Evolutionary conservation across 768 basidiomycete genomes (phyloP).

Genomic region (Trametes gibbosa): DNA sequence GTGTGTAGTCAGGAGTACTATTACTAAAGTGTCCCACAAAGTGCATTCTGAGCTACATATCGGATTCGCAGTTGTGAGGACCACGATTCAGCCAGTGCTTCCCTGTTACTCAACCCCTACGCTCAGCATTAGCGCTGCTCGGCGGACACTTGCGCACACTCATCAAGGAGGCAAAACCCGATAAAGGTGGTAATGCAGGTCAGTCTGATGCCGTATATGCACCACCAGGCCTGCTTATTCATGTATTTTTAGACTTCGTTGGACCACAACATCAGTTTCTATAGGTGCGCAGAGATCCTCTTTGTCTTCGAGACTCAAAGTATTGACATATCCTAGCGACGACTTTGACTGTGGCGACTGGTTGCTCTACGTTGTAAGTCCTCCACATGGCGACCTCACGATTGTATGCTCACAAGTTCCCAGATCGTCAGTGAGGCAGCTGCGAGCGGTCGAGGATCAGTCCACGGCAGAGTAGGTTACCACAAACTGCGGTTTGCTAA

Average conservation of each 20-base stretch:
- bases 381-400: background rate
- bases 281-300: conserved; percentile 52
- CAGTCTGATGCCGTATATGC: conserved; percentile 28
- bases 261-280: conserved; percentile 81
- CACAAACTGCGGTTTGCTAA: no score
- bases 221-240: background rate
- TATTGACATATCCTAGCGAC: conserved; percentile 43
- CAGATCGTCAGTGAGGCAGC: conserved; percentile 65
- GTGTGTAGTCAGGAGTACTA: background rate
- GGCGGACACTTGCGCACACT: conserved; percentile 48
- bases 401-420: background rate
- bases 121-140: conserved; percentile 54
- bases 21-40: conserved; percentile 25
- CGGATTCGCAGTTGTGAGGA: conserved; percentile 74
- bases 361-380: conserved; percentile 70
- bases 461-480: conserved; percentile 62
- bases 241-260: conserved; percentile 52
- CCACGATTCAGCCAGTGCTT: background rate
- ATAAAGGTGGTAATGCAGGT: conserved; percentile 65
- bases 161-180: conserved; percentile 16
- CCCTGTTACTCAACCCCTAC: no score
- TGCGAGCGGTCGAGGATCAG: conserved; percentile 64
- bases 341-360: conserved; percentile 78
- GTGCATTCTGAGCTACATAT: conserved; percentile 80
- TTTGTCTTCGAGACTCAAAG: background rate